A percentile compares a stretch with the other conserved stretches of the same genome.
These are phyloP conservation scores for Fonsecaea monophora DNA, from an alignment of 2,329 filamentous ascomycete species.

Conservation along the genomic window DNA sequence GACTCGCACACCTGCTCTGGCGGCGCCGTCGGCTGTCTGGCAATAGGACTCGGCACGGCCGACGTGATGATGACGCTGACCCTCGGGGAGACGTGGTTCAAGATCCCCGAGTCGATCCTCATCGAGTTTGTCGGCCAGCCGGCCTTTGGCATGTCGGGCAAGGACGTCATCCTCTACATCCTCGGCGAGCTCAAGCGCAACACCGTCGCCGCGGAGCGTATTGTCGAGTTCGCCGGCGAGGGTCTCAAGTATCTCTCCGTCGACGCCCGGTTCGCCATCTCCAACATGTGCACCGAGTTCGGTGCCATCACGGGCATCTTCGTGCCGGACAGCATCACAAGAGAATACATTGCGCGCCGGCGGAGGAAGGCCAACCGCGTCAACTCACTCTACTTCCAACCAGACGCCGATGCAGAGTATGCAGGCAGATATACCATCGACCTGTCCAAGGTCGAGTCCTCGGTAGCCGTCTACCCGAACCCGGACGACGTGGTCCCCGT, in stretches of 20 bases:
- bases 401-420: slow-evolving; percentile 51
- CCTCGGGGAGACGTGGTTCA: slow-evolving; percentile 58
- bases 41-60: slow-evolving; percentile 56
- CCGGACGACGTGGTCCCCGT: slow-evolving; percentile 56
- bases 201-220: slow-evolving; percentile 53
- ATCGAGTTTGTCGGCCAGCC: slow-evolving; percentile 52
- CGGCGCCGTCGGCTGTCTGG: slow-evolving; percentile 51
- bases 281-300: slow-evolving; percentile 58
- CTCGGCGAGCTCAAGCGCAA: slow-evolving; percentile 54
- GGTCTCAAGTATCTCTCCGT: slow-evolving; percentile 49
- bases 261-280: slow-evolving; percentile 57
- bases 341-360: slow-evolving; percentile 47
- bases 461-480: slow-evolving; percentile 51
- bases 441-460: slow-evolving; percentile 48
- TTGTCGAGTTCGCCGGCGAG: slow-evolving; percentile 56
- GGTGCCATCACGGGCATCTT: slow-evolving; percentile 55
- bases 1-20: slow-evolving; percentile 58
- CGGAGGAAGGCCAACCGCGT: slow-evolving; percentile 46
- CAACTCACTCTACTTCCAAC: slow-evolving; percentile 48
- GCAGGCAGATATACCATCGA: slow-evolving; percentile 49
- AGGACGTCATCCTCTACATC: slow-evolving; percentile 57
- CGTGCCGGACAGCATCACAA: slow-evolving; percentile 49
- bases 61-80: slow-evolving; percentile 56
- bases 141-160: slow-evolving; percentile 50
- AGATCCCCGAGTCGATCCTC: slow-evolving; percentile 52